Evolutionary conservation across 371 early-diverging fungal genomes (phyloP), one percentile per base, ranked within the genome.

Genomic region (Apophysomyces sp.): DNA sequence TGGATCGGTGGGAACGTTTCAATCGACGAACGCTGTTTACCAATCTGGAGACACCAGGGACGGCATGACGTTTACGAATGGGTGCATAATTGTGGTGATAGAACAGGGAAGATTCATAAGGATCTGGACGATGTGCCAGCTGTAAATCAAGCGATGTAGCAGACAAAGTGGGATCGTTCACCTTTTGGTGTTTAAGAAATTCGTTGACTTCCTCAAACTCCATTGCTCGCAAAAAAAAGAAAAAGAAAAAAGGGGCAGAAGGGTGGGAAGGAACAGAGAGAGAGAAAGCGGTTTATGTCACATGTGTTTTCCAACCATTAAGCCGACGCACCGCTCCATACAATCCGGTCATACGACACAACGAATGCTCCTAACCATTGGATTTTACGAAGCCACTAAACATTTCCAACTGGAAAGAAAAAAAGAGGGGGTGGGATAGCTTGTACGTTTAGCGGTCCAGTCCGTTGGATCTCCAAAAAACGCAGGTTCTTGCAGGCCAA

Each of bases 201-300:
- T 67, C 57, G 31, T 58, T 62, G 30, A 67, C 58, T 58, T 67
- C 67, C 31, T 67, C 67, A 60, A 67, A 67, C 53, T 67, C 67
- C 67, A 67, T 67, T 30, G 21, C 49, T 34, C 4, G 21, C 4
- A 21, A 21, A 21, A 21, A 21, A 21, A 44, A 44, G 11, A 21
- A 44, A 0, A 4, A 21, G 21, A 37, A 37, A n/a, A 37, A 11
- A 37, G n/a, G n/a, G n/a, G n/a, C n/a, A n/a, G n/a, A n/a, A 13
- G 34, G 34, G 34, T 34, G 34, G 11, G 13, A 13, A 34, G 13
- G 13, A 34, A 13, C 34, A 34, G 13, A 34, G 4, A 34, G n/a
- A 34, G 11, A 8, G 34, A 34, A 34, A 34, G 34, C 34, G 13
- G 34, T 34, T 34, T 34, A 34, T 34, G 34, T 34, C 34, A 34